Evolutionary conservation across 148 eudicot species (phyloP).

Genomic region (Chenopodium suecicum): DNA sequence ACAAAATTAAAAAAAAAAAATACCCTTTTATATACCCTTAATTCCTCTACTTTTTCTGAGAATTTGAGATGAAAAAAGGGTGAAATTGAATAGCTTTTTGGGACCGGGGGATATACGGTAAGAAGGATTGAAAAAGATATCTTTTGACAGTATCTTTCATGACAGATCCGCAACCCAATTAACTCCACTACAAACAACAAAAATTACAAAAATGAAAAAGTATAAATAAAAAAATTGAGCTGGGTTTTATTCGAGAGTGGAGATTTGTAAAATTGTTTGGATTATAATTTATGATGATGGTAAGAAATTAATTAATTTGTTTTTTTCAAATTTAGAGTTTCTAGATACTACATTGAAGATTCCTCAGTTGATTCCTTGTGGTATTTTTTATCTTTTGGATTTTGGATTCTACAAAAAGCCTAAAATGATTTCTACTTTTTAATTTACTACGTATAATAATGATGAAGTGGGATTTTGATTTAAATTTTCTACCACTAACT

Average conservation of each 20-base stretch:
- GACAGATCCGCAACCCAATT: slow-evolving; percentile 21
- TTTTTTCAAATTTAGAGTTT: not conserved
- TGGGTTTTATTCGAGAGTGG: not conserved
- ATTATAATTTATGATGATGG: not conserved
- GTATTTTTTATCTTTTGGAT: not conserved
- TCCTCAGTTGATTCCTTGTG: slow-evolving; percentile 9
- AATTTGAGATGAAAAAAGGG: not conserved
- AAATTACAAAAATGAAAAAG: not conserved
- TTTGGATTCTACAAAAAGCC: not conserved
- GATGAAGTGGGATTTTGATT: not conserved
- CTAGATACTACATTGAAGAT: slow-evolving; percentile 5
- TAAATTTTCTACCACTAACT: not conserved
- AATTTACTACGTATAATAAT: too few relatives aligned
- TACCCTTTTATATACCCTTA: not conserved
- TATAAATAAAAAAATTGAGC: too few relatives aligned
- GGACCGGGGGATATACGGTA: not conserved
- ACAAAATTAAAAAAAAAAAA: too few relatives aligned
- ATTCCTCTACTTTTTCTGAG: not conserved
- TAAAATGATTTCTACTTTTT: not conserved
- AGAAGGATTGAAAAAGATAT: slow-evolving; percentile 24
- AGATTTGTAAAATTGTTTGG: not conserved
- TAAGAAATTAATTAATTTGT: not conserved
- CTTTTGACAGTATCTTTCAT: slow-evolving; percentile 32
- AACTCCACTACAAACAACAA: slow-evolving; percentile 13
- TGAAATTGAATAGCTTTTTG: slow-evolving; percentile 8